Conservation (phyloP, 768 basidiomycete species). For the Austroboletus eburneus region DNA sequence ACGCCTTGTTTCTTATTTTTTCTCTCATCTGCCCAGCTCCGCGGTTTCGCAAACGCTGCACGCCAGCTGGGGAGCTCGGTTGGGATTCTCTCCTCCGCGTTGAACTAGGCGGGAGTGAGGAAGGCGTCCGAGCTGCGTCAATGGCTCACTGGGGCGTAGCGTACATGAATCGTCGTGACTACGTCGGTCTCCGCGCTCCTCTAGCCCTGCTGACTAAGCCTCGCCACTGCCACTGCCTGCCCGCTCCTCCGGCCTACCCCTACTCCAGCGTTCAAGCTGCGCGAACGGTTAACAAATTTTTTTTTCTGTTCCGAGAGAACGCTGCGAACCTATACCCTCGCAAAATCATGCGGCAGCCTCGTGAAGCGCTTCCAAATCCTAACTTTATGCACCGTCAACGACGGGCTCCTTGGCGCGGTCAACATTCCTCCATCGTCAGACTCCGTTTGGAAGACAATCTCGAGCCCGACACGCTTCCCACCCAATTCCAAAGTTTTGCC, state of each 20-base stretch:
- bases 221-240: too few relatives aligned
- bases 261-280: too few relatives aligned
- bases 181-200: too few relatives aligned
- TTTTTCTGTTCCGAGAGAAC: conserved; percentile 51
- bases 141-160: too few relatives aligned
- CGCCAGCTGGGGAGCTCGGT: conserved; percentile 54
- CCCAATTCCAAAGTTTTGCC: conserved; percentile 44
- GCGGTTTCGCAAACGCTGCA: conserved; percentile 53
- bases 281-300: conserved; percentile 48
- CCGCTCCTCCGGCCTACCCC: too few relatives aligned
- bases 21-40: conserved; percentile 33
- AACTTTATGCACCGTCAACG: conserved; percentile 32
- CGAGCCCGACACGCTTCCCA: conserved; percentile 46
- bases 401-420: conserved; percentile 30
- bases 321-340: conserved; percentile 55
- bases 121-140: conserved; percentile 47
- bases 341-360: conserved; percentile 38
- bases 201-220: too few relatives aligned
- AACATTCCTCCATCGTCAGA: conserved; percentile 33
- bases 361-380: conserved; percentile 36
- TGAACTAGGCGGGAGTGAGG: too few relatives aligned
- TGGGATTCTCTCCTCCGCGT: conserved; percentile 52
- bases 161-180: too few relatives aligned
- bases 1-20: neutral
- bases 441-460: conserved; percentile 38